Conservation (phyloP, 345 rosid species). For the Pugionium dolabratum region DNA sequence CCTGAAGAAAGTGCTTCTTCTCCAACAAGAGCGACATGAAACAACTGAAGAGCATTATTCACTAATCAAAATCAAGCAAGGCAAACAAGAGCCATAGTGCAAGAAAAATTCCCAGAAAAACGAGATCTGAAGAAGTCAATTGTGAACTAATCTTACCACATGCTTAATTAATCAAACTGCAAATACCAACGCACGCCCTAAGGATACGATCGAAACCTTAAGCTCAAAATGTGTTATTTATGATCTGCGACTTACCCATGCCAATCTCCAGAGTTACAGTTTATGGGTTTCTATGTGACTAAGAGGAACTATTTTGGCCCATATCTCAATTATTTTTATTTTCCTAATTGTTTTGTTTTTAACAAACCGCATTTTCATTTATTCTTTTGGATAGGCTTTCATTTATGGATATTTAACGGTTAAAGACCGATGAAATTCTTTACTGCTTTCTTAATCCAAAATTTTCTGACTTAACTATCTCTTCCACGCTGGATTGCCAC, state of each 20-base stretch:
- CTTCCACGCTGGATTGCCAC: neutral
- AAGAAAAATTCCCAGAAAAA: neutral
- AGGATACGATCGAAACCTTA: neutral
- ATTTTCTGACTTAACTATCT: neutral
- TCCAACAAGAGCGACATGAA: too few species aligned
- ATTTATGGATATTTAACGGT: neutral
- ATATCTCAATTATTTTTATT: conserved; percentile 25
- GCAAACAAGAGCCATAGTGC: neutral
- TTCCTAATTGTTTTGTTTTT: neutral
- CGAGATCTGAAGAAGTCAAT: neutral
- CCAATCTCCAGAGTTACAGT: neutral
- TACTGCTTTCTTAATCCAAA: neutral
- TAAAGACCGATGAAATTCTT: neutral
- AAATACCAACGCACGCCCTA: neutral
- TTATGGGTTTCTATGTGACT: conserved; percentile 15
- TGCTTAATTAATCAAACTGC: neutral
- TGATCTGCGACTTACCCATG: too few species aligned
- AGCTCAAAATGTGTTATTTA: neutral
- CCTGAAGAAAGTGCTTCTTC: too few species aligned
- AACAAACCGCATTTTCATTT: neutral
- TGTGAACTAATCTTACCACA: neutral
- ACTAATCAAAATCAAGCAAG: too few species aligned
- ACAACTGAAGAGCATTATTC: too few species aligned
- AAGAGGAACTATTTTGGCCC: neutral
- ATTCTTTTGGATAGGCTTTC: neutral